Conservation (phyloP, 345 rosid genomes). For the Balakata baccata region DNA sequence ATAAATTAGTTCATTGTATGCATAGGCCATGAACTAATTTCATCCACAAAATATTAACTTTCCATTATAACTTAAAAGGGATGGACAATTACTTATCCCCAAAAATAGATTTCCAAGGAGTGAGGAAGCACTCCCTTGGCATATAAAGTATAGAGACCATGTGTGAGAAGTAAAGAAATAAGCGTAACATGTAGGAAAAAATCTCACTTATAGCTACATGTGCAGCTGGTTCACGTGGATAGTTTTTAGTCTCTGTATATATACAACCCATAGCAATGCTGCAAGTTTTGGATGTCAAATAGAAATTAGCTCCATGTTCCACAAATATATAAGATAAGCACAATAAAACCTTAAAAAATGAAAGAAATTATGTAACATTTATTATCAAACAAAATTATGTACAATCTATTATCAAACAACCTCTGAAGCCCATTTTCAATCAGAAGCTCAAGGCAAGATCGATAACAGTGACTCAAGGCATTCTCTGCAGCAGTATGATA, state of each 20-base stretch:
- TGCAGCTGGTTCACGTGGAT: constrained; percentile 98
- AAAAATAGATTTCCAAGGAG: background rate
- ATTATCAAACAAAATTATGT: constrained; percentile 27
- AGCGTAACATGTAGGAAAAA: background rate
- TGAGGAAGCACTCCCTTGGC: background rate
- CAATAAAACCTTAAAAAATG: background rate
- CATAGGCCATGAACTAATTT: background rate
- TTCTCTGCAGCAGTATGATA: constrained; percentile 99
- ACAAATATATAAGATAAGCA: constrained; percentile 6
- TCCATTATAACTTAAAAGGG: background rate
- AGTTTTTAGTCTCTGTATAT: constrained; percentile 88
- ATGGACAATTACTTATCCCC: background rate
- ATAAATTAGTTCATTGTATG: background rate
- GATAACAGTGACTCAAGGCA: constrained; percentile 96
- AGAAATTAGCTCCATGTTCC: constrained; percentile 30
- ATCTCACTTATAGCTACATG: constrained; percentile 96
- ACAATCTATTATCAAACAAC: constrained; percentile 38
- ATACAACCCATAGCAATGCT: constrained; percentile 95
- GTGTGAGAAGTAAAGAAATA: background rate
- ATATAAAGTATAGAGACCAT: background rate
- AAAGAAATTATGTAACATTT: constrained; percentile 12
- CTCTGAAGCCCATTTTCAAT: constrained; percentile 83
- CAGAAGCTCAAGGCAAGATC: constrained; percentile 91
- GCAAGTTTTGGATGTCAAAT: constrained; percentile 32
- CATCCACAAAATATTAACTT: background rate